Evolutionary conservation across 2,329 filamentous ascomycete species (phyloP).

Genomic region (Ascochyta lentis): DNA sequence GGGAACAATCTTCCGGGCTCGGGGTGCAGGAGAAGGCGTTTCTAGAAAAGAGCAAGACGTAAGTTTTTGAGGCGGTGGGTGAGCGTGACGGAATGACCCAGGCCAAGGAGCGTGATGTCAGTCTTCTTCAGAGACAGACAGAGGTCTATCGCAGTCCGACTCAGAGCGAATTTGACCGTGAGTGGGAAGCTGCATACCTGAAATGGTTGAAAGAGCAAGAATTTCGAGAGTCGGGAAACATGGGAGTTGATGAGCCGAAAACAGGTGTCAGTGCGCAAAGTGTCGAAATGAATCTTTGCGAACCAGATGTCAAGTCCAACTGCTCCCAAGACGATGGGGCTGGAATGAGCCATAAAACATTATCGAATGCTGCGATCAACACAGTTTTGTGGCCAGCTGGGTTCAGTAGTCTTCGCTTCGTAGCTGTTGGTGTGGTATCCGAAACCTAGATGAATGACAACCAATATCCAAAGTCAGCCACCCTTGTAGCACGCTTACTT

Average conservation of each 20-base stretch:
- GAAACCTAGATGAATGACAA: slow-evolving; percentile 6
- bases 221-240: not conserved
- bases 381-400: not conserved
- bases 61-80: not conserved
- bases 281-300: no score
- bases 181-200: not conserved
- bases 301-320: no score
- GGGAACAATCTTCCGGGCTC: no score
- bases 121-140: no score
- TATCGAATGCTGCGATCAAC: no score
- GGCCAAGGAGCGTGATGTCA: no score
- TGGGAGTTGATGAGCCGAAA: not conserved
- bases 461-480: not conserved
- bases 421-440: not conserved
- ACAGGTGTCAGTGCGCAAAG: no score
- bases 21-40: no score
- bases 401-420: not conserved
- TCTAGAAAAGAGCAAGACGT: no score
- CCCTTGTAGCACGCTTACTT: not conserved
- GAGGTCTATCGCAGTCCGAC: not conserved
- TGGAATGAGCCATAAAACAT: no score
- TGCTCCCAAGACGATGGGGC: no score
- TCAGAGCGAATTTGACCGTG: not conserved
- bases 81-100: not conserved
- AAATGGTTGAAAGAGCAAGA: not conserved